A percentile compares a stretch with the other conserved stretches of the same genome.
These are phyloP conservation scores for Effrenium voratum DNA, from an alignment of 73 alveolate species.

Conservation along the genomic window DNA sequence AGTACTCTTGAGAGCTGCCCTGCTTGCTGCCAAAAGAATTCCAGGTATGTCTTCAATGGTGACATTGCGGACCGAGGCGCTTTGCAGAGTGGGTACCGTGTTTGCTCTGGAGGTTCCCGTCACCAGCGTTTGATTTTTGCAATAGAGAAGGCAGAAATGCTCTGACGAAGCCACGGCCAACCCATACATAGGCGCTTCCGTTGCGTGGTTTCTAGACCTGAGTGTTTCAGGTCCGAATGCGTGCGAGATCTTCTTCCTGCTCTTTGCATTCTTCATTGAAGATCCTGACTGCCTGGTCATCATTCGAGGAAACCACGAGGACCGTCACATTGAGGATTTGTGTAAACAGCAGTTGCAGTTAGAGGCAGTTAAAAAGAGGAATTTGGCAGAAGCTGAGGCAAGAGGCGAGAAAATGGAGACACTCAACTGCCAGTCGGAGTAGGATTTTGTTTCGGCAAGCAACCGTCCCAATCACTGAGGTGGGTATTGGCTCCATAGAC, in stretches of 20 bases:
- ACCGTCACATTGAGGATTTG: too few species aligned
- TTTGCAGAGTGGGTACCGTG: neutral
- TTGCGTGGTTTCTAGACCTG: neutral
- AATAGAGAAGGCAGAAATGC: neutral
- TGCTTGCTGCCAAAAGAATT: neutral
- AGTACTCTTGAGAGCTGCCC: neutral
- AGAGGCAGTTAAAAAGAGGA: too few species aligned
- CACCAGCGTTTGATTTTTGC: too few species aligned
- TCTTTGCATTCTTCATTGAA: conserved; percentile 81
- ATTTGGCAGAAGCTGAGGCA: too few species aligned
- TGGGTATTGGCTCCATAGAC: too few species aligned
- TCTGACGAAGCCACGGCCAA: neutral
- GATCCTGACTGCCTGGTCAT: conserved; percentile 73
- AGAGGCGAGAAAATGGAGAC: too few species aligned
- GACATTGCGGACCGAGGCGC: conserved; percentile 77
- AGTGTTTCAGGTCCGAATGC: conserved; percentile 49
- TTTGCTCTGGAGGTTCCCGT: neutral
- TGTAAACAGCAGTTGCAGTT: too few species aligned
- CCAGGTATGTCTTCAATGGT: conserved; percentile 87
- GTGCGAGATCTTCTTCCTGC: conserved; percentile 54
- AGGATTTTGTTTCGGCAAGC: too few species aligned
- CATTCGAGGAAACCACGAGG: conserved; percentile 85
- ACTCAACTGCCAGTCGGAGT: too few species aligned
- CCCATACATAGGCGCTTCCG: neutral
- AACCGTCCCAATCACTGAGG: too few species aligned